Conservation (phyloP, 176 grass and related monocot species). For the Alloteropsis semialata region DNA sequence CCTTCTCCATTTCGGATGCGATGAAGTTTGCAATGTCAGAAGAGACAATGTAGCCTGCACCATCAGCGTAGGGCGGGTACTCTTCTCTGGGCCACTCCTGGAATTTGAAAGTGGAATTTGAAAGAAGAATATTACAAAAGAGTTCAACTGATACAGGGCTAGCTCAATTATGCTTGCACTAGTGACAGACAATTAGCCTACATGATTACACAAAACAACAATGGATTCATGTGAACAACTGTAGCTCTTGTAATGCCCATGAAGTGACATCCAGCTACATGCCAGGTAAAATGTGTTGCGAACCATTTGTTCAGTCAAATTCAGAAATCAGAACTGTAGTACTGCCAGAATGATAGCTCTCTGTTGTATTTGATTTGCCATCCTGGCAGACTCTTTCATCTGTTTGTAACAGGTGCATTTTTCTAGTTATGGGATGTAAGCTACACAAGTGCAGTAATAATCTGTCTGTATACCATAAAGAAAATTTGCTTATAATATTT, state of each 20-base stretch:
- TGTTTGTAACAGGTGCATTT: not conserved
- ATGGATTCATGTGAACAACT: constrained; percentile 6
- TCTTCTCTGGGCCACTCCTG: constrained; percentile 62
- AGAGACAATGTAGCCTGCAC: constrained; percentile 68
- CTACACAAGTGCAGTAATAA: not conserved
- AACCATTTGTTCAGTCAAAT: not conserved
- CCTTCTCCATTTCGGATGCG: constrained; percentile 44
- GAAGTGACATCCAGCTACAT: constrained; percentile 17
- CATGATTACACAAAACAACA: constrained; percentile 26
- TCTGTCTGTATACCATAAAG: not conserved
- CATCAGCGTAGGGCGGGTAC: constrained; percentile 68
- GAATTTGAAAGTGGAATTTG: constrained; percentile 24
- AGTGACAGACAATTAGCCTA: not conserved
- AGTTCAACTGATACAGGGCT: constrained; percentile 16
- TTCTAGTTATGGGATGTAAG: not conserved
- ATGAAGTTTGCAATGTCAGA: constrained; percentile 65
- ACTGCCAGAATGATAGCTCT: not conserved
- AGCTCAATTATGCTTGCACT: constrained; percentile 20
- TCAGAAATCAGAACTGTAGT: not conserved
- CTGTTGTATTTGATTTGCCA: not conserved
- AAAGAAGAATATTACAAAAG: constrained; percentile 11
- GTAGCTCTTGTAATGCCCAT: constrained; percentile 11
- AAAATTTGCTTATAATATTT: not conserved
- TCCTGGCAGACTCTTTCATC: not conserved
- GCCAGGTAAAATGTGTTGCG: not conserved